phyloP scores from a whole-genome alignment of 2,329 filamentous ascomycete species.

The Fusarium sp. region DNA sequence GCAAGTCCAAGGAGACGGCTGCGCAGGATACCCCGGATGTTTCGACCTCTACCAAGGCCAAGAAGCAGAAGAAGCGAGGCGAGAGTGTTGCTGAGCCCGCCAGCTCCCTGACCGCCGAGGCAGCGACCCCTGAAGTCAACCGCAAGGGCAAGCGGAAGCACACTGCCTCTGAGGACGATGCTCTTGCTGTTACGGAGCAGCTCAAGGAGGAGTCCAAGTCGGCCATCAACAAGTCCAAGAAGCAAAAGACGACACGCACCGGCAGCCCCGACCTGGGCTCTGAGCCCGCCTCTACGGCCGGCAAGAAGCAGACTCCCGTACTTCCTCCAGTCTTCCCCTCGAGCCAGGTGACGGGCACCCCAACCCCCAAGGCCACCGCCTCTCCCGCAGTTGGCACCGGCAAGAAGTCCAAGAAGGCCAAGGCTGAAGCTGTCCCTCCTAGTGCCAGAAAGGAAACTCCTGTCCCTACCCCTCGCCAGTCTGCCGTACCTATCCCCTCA shows the following conservation, averaged over 20 bases:
- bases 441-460: slow-evolving; percentile 45
- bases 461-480: slow-evolving; percentile 44
- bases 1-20: slow-evolving; percentile 41
- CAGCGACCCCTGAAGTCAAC: slow-evolving; percentile 37
- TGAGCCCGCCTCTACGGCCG: slow-evolving; percentile 39
- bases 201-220: slow-evolving; percentile 49
- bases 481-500: slow-evolving; percentile 50
- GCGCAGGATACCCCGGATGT: slow-evolving; percentile 9
- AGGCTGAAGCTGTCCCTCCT: slow-evolving; percentile 30
- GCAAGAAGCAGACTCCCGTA: slow-evolving; percentile 50
- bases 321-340: slow-evolving; percentile 48
- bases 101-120: slow-evolving; percentile 29
- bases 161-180: slow-evolving; percentile 53
- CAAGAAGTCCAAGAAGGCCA: slow-evolving; percentile 49
- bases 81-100: slow-evolving; percentile 13
- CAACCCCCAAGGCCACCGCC: slow-evolving; percentile 39
- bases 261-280: slow-evolving; percentile 52
- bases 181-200: slow-evolving; percentile 50
- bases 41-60: slow-evolving; percentile 43
- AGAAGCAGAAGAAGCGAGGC: slow-evolving; percentile 48
- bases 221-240: slow-evolving; percentile 56
- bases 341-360: slow-evolving; percentile 28
- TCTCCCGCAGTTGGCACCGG: slow-evolving; percentile 33
- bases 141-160: slow-evolving; percentile 55
- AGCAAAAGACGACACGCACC: slow-evolving; percentile 51